Evolutionary conservation across 2,329 filamentous ascomycete species (phyloP).

Genomic region (Exophiala calicioides): DNA sequence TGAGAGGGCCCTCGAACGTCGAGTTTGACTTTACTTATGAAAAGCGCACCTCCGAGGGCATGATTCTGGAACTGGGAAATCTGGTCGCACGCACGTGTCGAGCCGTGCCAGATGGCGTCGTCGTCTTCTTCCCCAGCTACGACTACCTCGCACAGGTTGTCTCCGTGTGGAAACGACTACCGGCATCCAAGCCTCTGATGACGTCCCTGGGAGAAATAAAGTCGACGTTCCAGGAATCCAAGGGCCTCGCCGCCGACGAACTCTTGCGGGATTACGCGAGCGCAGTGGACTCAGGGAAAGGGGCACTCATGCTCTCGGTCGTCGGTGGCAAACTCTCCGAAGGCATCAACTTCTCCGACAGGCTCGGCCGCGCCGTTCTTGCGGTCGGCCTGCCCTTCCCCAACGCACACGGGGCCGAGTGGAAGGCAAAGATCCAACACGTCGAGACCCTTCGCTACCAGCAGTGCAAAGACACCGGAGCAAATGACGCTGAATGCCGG

Average conservation of each 20-base stretch:
- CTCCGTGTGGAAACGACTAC: slow-evolving; percentile 58
- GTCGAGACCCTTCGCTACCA: slow-evolving; percentile 57
- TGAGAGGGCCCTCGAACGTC: slow-evolving; percentile 47
- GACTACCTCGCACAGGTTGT: slow-evolving; percentile 79
- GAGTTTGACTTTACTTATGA: slow-evolving; percentile 87
- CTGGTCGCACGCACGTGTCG: slow-evolving; percentile 71
- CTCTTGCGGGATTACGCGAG: slow-evolving; percentile 72
- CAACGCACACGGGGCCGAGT: slow-evolving; percentile 84
- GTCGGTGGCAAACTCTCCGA: slow-evolving; percentile 94
- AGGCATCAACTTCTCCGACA: slow-evolving; percentile 96
- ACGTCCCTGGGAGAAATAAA: slow-evolving; percentile 52
- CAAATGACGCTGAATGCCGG: slow-evolving; percentile 21
- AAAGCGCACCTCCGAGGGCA: slow-evolving; percentile 66
- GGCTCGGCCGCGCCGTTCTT: slow-evolving; percentile 81
- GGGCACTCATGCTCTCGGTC: slow-evolving; percentile 83
- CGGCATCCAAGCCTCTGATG: slow-evolving; percentile 16
- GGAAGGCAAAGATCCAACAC: slow-evolving; percentile 89
- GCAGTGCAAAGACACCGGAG: slow-evolving; percentile 22
- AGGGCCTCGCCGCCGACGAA: slow-evolving; percentile 59
- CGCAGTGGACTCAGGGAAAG: slow-evolving; percentile 63
- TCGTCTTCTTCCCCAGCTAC: slow-evolving; percentile 96
- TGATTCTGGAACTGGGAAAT: slow-evolving; percentile 73
- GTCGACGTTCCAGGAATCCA: slow-evolving; percentile 58
- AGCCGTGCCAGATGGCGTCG: slow-evolving; percentile 80
- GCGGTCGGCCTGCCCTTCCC: slow-evolving; percentile 93